Conservation (phyloP, 805 yeast species). For the Sugiyamaella floridensis region DNA sequence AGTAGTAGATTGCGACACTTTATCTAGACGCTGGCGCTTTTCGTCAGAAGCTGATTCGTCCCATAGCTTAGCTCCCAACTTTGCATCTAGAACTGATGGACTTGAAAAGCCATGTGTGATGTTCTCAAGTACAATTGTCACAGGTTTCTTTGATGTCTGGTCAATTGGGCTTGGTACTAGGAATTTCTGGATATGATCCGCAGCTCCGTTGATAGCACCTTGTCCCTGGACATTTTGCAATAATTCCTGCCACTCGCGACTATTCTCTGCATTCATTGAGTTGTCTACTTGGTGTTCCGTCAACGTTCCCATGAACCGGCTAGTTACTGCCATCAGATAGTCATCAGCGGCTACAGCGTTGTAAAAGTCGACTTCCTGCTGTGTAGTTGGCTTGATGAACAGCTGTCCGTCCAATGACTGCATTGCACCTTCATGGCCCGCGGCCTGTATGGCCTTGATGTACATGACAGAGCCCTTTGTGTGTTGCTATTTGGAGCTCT, state of each 20-base stretch:
- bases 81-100: conserved; percentile 79
- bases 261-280: conserved; percentile 15
- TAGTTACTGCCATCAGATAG: conserved; percentile 36
- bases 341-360: conserved; percentile 26
- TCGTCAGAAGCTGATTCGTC: conserved; percentile 53
- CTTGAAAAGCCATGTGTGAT: conserved; percentile 48
- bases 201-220: conserved; percentile 10
- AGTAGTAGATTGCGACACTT: conserved; percentile 67
- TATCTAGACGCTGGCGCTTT: conserved; percentile 52
- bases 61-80: conserved; percentile 64
- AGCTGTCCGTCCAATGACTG: conserved; percentile 56
- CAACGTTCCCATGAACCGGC: conserved; percentile 56
- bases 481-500: background rate
- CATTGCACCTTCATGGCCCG: conserved; percentile 84
- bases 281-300: conserved; percentile 27
- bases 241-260: background rate
- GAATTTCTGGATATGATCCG: background rate
- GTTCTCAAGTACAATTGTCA: conserved; percentile 61
- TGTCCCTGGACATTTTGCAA: conserved; percentile 15
- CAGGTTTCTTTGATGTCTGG: background rate
- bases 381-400: conserved; percentile 61
- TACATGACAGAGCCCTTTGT: background rate
- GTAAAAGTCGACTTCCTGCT: conserved; percentile 74
- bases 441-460: conserved; percentile 59
- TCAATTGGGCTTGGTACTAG: background rate